phyloP scores from a whole-genome alignment of 345 rosid species.

The Eucalyptus regnans region DNA sequence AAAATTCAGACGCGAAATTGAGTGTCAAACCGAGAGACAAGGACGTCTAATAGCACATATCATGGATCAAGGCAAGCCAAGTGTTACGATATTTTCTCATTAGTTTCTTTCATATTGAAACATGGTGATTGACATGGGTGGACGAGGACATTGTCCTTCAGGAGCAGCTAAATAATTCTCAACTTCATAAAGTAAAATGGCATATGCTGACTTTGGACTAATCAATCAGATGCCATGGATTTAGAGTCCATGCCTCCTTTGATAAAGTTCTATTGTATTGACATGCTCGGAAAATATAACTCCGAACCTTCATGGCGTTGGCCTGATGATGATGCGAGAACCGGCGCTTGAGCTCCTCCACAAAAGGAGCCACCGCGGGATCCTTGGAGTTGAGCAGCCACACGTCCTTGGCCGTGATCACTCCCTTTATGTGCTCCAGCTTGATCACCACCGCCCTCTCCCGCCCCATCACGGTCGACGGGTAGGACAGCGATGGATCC shows the following conservation, averaged over 20 bases:
- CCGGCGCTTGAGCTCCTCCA: constrained; percentile 2
- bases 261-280: not conserved
- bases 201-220: not conserved
- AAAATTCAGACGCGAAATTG: not conserved
- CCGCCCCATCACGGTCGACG: not conserved
- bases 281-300: not conserved
- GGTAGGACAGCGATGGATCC: not conserved
- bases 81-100: not conserved
- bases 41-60: not conserved
- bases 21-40: not conserved
- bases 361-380: not conserved
- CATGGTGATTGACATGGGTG: not conserved
- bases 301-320: not conserved
- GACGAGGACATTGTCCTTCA: not conserved
- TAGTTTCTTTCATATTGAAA: not conserved
- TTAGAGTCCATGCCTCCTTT: not conserved
- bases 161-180: not conserved
- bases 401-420: constrained; percentile 3
- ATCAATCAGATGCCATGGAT: not conserved
- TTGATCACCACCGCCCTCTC: constrained; percentile 1
- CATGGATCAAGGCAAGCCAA: not conserved
- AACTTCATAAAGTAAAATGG: not conserved
- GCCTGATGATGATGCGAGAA: not conserved
- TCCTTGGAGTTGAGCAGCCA: not conserved
- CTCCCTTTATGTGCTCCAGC: constrained; percentile 1